Percentiles rank a stretch among this genome's conserved stretches.
These are phyloP conservation scores for Ramalina intermedia DNA, from an alignment of 495 filamentous ascomycete genomes.

Conservation along the genomic window DNA sequence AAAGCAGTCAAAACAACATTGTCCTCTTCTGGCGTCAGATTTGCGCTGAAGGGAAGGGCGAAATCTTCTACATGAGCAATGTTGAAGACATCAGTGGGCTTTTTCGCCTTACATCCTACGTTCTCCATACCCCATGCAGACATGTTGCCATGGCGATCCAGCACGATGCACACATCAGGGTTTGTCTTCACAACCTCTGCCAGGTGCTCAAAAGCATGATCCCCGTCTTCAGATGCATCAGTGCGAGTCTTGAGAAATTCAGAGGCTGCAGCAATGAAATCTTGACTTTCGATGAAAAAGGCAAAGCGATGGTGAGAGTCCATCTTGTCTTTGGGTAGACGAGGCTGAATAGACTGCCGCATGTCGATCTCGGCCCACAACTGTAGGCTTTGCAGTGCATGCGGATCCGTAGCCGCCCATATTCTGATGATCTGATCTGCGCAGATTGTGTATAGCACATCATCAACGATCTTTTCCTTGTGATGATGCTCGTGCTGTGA, in stretches of 20 bases:
- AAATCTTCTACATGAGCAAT: constrained; percentile 67
- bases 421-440: constrained; percentile 70
- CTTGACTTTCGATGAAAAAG: constrained; percentile 72
- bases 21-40: constrained; percentile 27
- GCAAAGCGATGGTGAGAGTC: constrained; percentile 44
- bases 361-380: constrained; percentile 80
- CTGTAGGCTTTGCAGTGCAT: constrained; percentile 55
- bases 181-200: constrained; percentile 72
- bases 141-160: constrained; percentile 78
- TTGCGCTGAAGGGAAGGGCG: constrained; percentile 48
- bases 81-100: constrained; percentile 66
- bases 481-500: constrained; percentile 40
- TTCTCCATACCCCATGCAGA: constrained; percentile 91
- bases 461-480: constrained; percentile 52
- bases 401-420: constrained; percentile 66
- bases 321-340: constrained; percentile 22
- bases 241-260: constrained; percentile 50
- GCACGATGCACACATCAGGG: constrained; percentile 76
- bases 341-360: constrained; percentile 52
- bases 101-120: constrained; percentile 57
- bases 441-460: constrained; percentile 87
- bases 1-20: constrained; percentile 57
- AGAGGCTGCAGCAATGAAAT: constrained; percentile 65
- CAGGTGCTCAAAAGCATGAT: constrained; percentile 65
- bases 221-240: constrained; percentile 42